phyloP scores from a whole-genome alignment of 208 protist genomes.

The Crithidia thermophila region DNA sequence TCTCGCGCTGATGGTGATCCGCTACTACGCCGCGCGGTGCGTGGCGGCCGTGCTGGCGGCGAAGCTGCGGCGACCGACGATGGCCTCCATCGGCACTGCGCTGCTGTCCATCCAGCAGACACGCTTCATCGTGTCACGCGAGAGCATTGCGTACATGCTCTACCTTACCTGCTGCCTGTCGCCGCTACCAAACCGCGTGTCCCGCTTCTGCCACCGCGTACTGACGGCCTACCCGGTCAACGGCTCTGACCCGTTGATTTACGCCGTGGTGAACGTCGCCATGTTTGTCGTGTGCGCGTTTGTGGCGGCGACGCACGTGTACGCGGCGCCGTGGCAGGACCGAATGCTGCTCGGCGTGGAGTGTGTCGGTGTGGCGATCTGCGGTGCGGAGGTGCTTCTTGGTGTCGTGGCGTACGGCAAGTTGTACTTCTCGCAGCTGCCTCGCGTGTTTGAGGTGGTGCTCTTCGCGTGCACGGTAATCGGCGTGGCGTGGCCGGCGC shows the following conservation, averaged over 20 bases:
- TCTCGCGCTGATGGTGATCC: constrained; percentile 35
- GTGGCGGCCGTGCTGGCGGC: constrained; percentile 39
- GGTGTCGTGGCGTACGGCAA: constrained; percentile 44
- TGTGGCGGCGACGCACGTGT: constrained; percentile 28
- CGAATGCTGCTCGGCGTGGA: constrained; percentile 35
- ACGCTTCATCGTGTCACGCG: constrained; percentile 19
- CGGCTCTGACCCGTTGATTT: constrained; percentile 12
- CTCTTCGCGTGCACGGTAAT: constrained; percentile 40
- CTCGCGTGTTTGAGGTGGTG: constrained; percentile 38
- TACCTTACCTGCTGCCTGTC: constrained; percentile 10
- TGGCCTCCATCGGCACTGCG: constrained; percentile 5
- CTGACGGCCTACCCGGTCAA: constrained; percentile 15
- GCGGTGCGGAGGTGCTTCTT: constrained; percentile 39
- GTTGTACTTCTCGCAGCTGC: constrained; percentile 16
- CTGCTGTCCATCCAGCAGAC: constrained; percentile 17
- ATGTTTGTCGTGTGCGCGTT: constrained; percentile 39
- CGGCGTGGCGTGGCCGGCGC: constrained; percentile 9
- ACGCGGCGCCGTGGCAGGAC: constrained; percentile 21
- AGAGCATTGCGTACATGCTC: constrained; percentile 25
- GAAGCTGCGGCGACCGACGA: constrained; percentile 17
- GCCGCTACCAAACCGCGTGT: constrained; percentile 7
- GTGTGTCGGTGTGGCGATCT: constrained; percentile 35
- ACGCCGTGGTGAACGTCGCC: constrained; percentile 3
- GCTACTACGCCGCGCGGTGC: constrained; percentile 35
- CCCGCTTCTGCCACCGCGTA: constrained; percentile 23